Base-by-base conservation (phyloP, 2,329 filamentous ascomycete genomes). In the Colletotrichum sp. region DNA sequence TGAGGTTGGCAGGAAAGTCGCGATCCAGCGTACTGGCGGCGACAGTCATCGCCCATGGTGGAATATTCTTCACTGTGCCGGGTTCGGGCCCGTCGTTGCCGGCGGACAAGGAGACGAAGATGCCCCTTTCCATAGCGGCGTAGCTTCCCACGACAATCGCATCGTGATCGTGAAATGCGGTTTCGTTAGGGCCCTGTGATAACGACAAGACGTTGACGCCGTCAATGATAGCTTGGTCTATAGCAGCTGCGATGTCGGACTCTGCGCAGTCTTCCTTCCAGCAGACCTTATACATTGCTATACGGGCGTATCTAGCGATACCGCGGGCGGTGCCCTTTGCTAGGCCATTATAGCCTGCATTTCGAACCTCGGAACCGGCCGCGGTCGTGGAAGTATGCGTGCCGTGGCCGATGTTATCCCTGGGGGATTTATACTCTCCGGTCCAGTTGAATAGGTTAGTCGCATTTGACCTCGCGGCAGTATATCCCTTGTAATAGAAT, bases 161-260 rank as follows among this genome's bases (percentile, higher is more conserved):
- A 16, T 71, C 68, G 5, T 38, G n/a, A 30, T 58, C 18, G 26
- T 9, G 66, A 67, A 28, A 24, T 8, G 1, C 56, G 30, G 24
- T 61, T 6, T 18, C 21, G 15, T 18, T 24, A 43, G 62, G 52
- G 4, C 52, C 52, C 38, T 28, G n/a, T 0, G 34, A 48, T 1
- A 71, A 36, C 5, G 68, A 75, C 8, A 71, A 28, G 12, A 75
- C 30, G 62, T 64, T 66, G 62, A 75, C 68, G 24, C 68, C 72
- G 38, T 75, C 72, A 3, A 66, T 36, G 30, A 75, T 75, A 3
- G 72, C 72, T 48, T 62, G 26, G 52, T 75, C 68, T 34, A 75
- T 71, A 4, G 26, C 68, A 15, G 72, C 72, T 15, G 70, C 21
- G 30, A 62, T 36, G 24, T 75, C 72, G 21, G 68, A 61, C 24